Conservation (phyloP, 192 early-diverging fungal genomes). For the Gryganskiella cystojenkinii region DNA sequence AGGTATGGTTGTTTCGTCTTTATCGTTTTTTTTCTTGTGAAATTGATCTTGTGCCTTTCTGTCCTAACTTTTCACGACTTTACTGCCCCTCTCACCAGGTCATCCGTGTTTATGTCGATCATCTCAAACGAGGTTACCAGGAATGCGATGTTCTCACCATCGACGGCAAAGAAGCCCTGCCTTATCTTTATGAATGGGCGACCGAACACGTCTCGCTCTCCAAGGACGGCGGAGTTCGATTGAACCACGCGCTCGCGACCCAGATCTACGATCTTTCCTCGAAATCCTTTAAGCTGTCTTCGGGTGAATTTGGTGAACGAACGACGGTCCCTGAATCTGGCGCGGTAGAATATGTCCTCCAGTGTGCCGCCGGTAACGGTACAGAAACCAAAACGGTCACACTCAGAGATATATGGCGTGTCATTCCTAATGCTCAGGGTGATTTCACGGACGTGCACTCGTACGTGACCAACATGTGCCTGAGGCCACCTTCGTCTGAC, state of each 20-base stretch:
- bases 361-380: neutral
- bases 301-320: neutral
- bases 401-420: neutral
- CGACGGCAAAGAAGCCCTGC: conserved; percentile 14
- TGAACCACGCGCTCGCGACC: conserved; percentile 23
- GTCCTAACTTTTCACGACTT: neutral
- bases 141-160: conserved; percentile 30
- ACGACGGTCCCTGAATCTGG: neutral
- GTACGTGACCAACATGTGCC: conserved; percentile 9
- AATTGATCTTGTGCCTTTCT: too few relatives aligned
- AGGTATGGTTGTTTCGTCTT: neutral
- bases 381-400: neutral
- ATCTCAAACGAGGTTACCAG: neutral
- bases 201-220: conserved; percentile 9
- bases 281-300: neutral
- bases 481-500: neutral
- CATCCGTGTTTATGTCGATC: conserved; percentile 11
- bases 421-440: neutral
- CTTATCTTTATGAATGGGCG: conserved; percentile 18
- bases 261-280: neutral
- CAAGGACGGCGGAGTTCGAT: conserved; percentile 33
- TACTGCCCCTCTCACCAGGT: neutral
- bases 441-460: conserved; percentile 9
- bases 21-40: neutral
- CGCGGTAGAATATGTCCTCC: conserved; percentile 4